Conservation (phyloP, 257 asterid species). For the Solanum sitiens region DNA sequence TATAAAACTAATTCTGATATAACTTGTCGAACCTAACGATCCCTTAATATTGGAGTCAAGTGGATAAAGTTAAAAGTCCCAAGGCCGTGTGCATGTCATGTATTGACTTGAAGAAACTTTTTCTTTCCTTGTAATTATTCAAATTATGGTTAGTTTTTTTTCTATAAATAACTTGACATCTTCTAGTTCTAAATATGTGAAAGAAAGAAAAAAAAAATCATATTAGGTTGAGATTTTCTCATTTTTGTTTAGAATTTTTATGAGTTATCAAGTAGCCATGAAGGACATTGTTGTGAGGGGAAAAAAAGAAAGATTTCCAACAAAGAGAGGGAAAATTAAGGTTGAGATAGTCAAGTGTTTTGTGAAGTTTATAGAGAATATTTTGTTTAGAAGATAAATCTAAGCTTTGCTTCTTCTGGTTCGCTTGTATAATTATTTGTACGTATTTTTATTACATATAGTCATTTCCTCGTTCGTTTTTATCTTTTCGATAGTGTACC, state of each 20-base stretch:
- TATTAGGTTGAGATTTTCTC: not conserved
- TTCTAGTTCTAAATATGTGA: not conserved
- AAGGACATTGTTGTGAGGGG: not conserved
- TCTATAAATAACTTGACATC: not conserved
- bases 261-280: not conserved
- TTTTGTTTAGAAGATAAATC: not conserved
- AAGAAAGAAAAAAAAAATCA: not conserved
- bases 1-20: too few species aligned
- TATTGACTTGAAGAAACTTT: not conserved
- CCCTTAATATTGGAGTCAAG: not conserved
- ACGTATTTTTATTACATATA: not conserved
- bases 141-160: not conserved
- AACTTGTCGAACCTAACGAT: not conserved
- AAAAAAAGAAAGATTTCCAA: slow-evolving; percentile 11
- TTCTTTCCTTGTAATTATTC: not conserved
- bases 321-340: slow-evolving; percentile 29
- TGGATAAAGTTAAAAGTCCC: not conserved
- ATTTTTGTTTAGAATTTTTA: not conserved
- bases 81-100: not conserved
- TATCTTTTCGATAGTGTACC: not conserved
- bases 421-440: not conserved
- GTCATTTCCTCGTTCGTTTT: not conserved
- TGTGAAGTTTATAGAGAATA: slow-evolving; percentile 1
- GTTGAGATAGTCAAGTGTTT: not conserved
- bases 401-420: not conserved